Base-by-base conservation (phyloP, 352 stramenopile genomes). In the Phytopythium kandeliae region DNA sequence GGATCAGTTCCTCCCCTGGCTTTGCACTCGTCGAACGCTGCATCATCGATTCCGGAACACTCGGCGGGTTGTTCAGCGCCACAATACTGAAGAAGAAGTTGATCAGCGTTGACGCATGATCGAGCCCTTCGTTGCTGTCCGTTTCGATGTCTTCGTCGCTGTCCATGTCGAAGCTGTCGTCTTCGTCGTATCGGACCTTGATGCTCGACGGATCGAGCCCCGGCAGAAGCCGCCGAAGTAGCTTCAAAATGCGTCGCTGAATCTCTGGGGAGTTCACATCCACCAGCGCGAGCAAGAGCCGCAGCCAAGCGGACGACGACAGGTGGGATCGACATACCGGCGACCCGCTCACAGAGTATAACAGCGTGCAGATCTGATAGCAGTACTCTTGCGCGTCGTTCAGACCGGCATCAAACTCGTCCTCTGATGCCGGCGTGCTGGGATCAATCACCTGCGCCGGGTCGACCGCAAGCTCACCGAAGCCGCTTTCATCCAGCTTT, bases 311-410 rank as follows among this genome's bases (percentile, higher is more conserved):
- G 22, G 82, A 89, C 1, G 86, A 90, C 42, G 86, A 96, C 36
- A 96, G 54, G 31, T 94, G 85, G 3, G 80, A 87, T 15, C 80
- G 65, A 46, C 81, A 93, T 33, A 93, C 82, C 26, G 77, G 67
- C 16, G 84, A 91, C 0, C 82, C 83, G 43, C 85, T 96, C 22
- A 96, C 86, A 15, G 84, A 94, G 54, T 92, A 94, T 16, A 96
- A 48, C 4, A 96, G 57, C 13, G 80, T 80, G 58, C 85, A 93
- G 43, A 96, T 93, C 52, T 96, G 86, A 54, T 92, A 95, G 61
- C 84, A 93, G 63, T 96, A 96, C 49, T 96, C 83, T 36, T 84
- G 71, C 25, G 82, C 74, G 49, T 92, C 84, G 33, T 63, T 62
- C 15, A 77, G 41, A 12, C 65, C 56, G 34, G 62, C 60, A 33